These are phyloP conservation scores for Kodamaea suecica DNA, from an alignment of 1,139 yeast genomes.

Conservation along the genomic window DNA sequence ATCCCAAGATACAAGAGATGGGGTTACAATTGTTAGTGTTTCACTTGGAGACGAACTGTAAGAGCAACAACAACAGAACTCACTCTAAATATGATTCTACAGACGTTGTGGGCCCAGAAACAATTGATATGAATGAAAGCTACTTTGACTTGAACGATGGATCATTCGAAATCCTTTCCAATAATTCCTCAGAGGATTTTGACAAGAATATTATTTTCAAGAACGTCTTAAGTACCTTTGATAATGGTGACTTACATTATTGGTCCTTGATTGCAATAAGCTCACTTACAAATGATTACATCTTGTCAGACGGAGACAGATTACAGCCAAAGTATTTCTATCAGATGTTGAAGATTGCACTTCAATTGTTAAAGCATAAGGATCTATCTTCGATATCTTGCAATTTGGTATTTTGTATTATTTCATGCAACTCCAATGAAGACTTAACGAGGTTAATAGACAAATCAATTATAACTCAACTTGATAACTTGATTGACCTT, in stretches of 20 bases:
- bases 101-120: neutral
- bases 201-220: constrained; percentile 16
- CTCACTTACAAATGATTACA: constrained; percentile 18
- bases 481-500: constrained; percentile 49
- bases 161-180: constrained; percentile 9
- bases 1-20: constrained; percentile 18
- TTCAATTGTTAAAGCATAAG: constrained; percentile 44
- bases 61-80: too few relatives aligned
- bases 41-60: constrained; percentile 16
- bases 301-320: constrained; percentile 1
- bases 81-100: neutral
- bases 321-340: constrained; percentile 9
- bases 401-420: constrained; percentile 14
- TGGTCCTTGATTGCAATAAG: constrained; percentile 39
- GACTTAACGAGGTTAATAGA: constrained; percentile 26
- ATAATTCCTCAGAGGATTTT: constrained; percentile 3
- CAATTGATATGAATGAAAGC: neutral
- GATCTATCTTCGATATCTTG: constrained; percentile 21
- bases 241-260: constrained; percentile 19
- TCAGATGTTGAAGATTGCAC: constrained; percentile 36
- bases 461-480: constrained; percentile 37
- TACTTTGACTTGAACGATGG: constrained; percentile 4
- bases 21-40: constrained; percentile 33
- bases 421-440: constrained; percentile 12
- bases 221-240: constrained; percentile 22